These are phyloP conservation scores for Postia placenta DNA, from an alignment of 768 basidiomycete genomes.

Conservation along the genomic window DNA sequence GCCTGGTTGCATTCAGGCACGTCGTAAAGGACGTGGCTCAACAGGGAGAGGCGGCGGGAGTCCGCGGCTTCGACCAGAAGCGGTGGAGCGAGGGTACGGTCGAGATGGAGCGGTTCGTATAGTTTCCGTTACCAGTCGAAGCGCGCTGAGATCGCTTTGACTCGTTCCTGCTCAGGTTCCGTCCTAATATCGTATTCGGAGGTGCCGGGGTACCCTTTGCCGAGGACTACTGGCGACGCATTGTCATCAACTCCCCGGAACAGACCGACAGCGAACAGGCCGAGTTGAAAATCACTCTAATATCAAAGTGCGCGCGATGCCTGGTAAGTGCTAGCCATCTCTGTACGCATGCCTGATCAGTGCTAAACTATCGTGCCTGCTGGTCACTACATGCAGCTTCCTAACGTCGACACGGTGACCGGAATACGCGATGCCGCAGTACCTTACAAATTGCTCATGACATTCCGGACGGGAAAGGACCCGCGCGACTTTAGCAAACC, in stretches of 20 bases:
- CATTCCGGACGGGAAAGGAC: conserved; percentile 60
- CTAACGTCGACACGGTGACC: conserved; percentile 63
- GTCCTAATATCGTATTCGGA: conserved; percentile 68
- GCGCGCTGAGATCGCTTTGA: not conserved
- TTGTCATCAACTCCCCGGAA: conserved; percentile 43
- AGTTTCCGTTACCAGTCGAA: conserved; percentile 2
- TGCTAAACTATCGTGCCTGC: no score
- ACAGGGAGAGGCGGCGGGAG: conserved; percentile 23
- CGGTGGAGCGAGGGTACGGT: conserved; percentile 46
- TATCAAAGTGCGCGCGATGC: conserved; percentile 67
- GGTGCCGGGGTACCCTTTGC: conserved; percentile 63
- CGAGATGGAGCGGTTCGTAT: conserved; percentile 51
- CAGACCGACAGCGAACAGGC: no score
- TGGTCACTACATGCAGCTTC: conserved; percentile 48
- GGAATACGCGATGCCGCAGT: conserved; percentile 67
- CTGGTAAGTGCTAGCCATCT: conserved; percentile 37
- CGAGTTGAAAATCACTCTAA: conserved; percentile 38
- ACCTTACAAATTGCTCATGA: conserved; percentile 70
- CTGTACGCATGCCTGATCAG: not conserved
- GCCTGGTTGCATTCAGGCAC: conserved; percentile 44
- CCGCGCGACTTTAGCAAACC: conserved; percentile 41
- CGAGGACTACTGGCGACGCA: conserved; percentile 65
- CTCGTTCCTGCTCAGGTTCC: conserved; percentile 44
- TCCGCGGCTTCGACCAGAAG: conserved; percentile 26
- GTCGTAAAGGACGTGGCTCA: conserved; percentile 44